Evolutionary conservation across 2,329 filamentous ascomycete species (phyloP), one percentile per base, ranked within the genome.

Genomic region (Neurospora sp.): DNA sequence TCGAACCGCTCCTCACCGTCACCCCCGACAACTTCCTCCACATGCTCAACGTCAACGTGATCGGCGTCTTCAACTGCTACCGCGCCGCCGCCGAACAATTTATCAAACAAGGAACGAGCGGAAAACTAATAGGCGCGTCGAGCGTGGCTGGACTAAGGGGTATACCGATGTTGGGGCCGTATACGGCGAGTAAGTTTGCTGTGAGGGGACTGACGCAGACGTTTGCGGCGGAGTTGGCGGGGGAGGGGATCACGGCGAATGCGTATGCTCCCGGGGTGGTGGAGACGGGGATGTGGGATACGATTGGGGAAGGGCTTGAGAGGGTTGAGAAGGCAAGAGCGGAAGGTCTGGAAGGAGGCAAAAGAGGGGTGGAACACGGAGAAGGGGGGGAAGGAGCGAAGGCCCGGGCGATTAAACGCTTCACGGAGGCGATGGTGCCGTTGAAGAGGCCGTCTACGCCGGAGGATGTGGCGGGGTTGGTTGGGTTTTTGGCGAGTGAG

Each of bases 251-350:
- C 76, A 90, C 87, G 0, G 88, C 86, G 23, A 91, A 91, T 73
- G 84, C 85, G 0, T 91, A 91, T 74, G 89, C 87, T 0, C 89
- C 89, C 0, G 90, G 90, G 0, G 90, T 91, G 67, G 88, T 91
- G 0, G 87, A 85, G 0, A 91, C 88, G 0, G 81, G 82, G 0
- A 91, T 91, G 89, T 91, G 89, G 89, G 89, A 91, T 66, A 76
- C 87, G 2, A 90, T 91, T 69, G 90, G 91, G 71, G 84, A 86
- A 72, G 84, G 85, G 70, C 72, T 90, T 39, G 86, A 84, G 0
- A 82, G 75, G 3, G 79, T 85, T 67, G 79, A 77, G 43, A 75
- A 8, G n/a, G 15, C 13, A 17, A 13, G 39, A 42, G 15, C 72
- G 39, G 15, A 17, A 13, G 39, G 5, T 10, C 10, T 38, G 38